These are phyloP conservation scores for Ziziphus jujuba DNA, from an alignment of 306 rosid species.

Conservation along the genomic window DNA sequence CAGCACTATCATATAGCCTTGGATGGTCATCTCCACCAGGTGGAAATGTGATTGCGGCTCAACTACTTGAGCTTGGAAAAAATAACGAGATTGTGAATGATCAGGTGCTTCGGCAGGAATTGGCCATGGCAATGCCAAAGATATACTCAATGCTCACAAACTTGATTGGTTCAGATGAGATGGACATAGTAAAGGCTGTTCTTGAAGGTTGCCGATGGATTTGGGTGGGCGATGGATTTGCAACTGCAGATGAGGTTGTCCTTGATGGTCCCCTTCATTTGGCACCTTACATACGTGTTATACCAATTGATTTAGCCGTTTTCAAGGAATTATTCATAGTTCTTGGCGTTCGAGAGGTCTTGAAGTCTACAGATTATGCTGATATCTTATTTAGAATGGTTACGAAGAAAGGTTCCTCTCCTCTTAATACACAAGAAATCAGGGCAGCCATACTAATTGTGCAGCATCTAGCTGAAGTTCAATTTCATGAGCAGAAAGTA, in stretches of 20 bases:
- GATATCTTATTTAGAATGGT: slow-evolving; percentile 86
- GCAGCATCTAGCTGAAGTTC: slow-evolving; percentile 90
- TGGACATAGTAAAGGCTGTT: slow-evolving; percentile 94
- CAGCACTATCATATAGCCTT: slow-evolving; percentile 68
- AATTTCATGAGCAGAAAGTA: slow-evolving; percentile 55
- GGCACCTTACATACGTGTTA: slow-evolving; percentile 96
- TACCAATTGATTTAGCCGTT: slow-evolving; percentile 91
- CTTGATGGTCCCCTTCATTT: slow-evolving; percentile 92
- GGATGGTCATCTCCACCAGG: slow-evolving; percentile 94
- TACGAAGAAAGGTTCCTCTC: slow-evolving; percentile 67
- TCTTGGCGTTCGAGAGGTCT: slow-evolving; percentile 81
- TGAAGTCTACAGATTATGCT: slow-evolving; percentile 71
- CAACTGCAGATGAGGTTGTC: slow-evolving; percentile 86
- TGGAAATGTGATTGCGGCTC: slow-evolving; percentile 95
- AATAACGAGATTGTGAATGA: slow-evolving; percentile 83
- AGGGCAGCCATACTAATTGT: slow-evolving; percentile 83
- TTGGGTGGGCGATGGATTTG: slow-evolving; percentile 99
- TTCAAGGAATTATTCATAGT: slow-evolving; percentile 75
- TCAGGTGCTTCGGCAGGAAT: slow-evolving; percentile 87
- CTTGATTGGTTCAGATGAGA: slow-evolving; percentile 86
- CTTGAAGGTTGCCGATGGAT: slow-evolving; percentile 97
- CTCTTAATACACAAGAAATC: slow-evolving; percentile 79
- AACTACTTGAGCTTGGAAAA: slow-evolving; percentile 93
- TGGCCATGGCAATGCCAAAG: slow-evolving; percentile 88
- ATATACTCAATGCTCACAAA: slow-evolving; percentile 75